Evolutionary conservation across 2,329 filamentous ascomycete species (phyloP), one percentile per base, ranked within the genome.

Genomic region (Aureobasidium pullulans): DNA sequence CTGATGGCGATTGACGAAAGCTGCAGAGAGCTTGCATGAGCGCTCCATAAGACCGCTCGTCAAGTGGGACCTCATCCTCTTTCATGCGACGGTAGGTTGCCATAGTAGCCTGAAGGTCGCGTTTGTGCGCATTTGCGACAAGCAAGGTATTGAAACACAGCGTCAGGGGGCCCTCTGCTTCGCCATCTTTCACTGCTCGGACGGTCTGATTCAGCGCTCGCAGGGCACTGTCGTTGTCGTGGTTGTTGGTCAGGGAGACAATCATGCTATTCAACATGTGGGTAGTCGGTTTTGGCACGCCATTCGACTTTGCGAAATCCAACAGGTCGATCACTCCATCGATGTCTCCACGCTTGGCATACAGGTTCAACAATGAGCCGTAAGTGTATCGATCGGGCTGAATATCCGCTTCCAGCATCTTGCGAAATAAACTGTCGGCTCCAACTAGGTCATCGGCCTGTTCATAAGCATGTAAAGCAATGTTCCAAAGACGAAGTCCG

Each of bases 121-220:
- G 81, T 6, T 81, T 79, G 59, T 83, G 75, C 6, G 88, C 89
- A 69, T 90, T 81, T 62, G 87, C 83, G 59, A 81, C 79, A 4
- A 96, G 76, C 34, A 96, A 74, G 57, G 84, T 79, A 68, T 96
- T 96, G 89, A 89, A 96, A 68, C 90, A 83, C 34, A 79, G 76
- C 2, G 85, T 85, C 23, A 81, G 75, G 1, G 79, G 75, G 1
- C 83, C 79, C 16, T 77, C 69, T 0, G 84, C 69, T 13, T 76
- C 52, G 1, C 74, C 62, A 78, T 76, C 11, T 73, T 71, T 23
- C 1, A 65, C 60, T 31, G 67, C 60, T 57, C 57, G 32, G 23
- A 85, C 75, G 34, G 84, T 79, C 46, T 81, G 80, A 50, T 81
- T 69, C 34, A 85, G 83, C 50, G 89, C 75, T 40, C 74, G 74